Evolutionary conservation across 176 grass and related monocot genomes (phyloP).

Genomic region (Carex scoparia): DNA sequence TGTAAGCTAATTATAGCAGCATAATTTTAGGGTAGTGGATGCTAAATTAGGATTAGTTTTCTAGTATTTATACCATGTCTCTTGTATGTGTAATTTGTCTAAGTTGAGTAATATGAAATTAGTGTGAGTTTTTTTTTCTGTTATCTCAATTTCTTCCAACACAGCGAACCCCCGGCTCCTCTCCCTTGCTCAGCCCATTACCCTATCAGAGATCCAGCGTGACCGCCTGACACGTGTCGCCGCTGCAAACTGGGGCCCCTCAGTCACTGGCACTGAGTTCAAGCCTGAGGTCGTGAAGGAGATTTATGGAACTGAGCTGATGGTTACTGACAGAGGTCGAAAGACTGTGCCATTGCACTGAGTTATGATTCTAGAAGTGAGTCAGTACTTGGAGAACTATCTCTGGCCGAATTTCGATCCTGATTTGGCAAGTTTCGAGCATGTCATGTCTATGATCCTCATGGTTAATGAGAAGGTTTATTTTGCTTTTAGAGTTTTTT

Average conservation of each 20-base stretch:
- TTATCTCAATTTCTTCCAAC: no score
- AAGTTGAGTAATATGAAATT: no score
- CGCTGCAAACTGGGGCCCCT: slow-evolving; percentile 53
- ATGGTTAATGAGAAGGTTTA: slow-evolving; percentile 97
- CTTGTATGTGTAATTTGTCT: no score
- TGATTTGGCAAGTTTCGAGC: slow-evolving; percentile 58
- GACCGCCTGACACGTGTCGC: slow-evolving; percentile 80
- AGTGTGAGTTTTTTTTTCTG: no score
- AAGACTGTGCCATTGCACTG: slow-evolving; percentile 86
- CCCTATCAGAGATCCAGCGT: slow-evolving; percentile 83
- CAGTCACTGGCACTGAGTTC: slow-evolving; percentile 31
- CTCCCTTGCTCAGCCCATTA: slow-evolving; percentile 34
- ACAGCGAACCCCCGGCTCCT: background rate
- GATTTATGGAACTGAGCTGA: slow-evolving; percentile 68
- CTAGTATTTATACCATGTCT: no score
- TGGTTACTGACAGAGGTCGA: slow-evolving; percentile 43
- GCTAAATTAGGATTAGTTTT: no score
- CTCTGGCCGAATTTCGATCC: slow-evolving; percentile 93
- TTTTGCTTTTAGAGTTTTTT: no score
- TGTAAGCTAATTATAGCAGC: no score
- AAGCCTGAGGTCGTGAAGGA: slow-evolving; percentile 73
- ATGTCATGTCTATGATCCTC: slow-evolving; percentile 92
- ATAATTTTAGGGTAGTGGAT: no score
- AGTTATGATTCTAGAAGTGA: slow-evolving; percentile 99
- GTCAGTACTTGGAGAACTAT: slow-evolving; percentile 98